Conservation (phyloP, 2,329 filamentous ascomycete genomes). For the Daldinia eschscholtzii region DNA sequence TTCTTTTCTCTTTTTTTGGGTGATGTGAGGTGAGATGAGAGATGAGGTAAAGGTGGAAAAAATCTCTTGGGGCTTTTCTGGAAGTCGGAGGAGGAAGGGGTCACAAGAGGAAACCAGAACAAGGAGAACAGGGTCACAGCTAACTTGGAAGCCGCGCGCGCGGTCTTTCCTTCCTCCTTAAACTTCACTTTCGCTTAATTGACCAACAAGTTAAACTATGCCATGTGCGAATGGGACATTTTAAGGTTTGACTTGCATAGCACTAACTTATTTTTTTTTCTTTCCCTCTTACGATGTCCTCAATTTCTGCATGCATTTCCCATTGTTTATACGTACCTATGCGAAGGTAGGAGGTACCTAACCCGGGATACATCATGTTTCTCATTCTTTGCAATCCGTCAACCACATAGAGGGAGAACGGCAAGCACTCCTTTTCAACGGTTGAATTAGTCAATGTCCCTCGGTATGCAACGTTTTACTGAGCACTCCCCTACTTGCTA, state of each 20-base stretch:
- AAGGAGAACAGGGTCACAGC: slow-evolving; percentile 18
- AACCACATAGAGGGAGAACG: too few relatives aligned
- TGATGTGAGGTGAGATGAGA: slow-evolving; percentile 12
- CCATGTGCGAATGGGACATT: slow-evolving; percentile 6
- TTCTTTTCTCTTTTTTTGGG: neutral
- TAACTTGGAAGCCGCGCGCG: slow-evolving; percentile 18
- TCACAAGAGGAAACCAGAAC: slow-evolving; percentile 12
- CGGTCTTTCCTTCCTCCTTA: slow-evolving; percentile 8
- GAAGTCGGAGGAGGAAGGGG: slow-evolving; percentile 26
- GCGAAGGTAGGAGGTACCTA: neutral
- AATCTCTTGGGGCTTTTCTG: slow-evolving; percentile 16
- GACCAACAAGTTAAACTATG: slow-evolving; percentile 17
- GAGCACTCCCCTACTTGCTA: neutral
- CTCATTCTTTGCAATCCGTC: neutral
- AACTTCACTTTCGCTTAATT: slow-evolving; percentile 32
- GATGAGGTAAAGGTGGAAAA: slow-evolving; percentile 33
- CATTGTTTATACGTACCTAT: neutral
- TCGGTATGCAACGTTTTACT: neutral
- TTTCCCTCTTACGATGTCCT: neutral
- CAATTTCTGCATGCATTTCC: slow-evolving; percentile 6
- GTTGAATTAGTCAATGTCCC: neutral
- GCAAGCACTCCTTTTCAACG: neutral
- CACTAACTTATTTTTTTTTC: slow-evolving; percentile 1
- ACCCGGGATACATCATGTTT: neutral
- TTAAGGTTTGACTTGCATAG: slow-evolving; percentile 16